Evolutionary conservation across 192 early-diverging fungal species (phyloP), one percentile per base, ranked within the genome.

Genomic region (Backusella psychrophila): DNA sequence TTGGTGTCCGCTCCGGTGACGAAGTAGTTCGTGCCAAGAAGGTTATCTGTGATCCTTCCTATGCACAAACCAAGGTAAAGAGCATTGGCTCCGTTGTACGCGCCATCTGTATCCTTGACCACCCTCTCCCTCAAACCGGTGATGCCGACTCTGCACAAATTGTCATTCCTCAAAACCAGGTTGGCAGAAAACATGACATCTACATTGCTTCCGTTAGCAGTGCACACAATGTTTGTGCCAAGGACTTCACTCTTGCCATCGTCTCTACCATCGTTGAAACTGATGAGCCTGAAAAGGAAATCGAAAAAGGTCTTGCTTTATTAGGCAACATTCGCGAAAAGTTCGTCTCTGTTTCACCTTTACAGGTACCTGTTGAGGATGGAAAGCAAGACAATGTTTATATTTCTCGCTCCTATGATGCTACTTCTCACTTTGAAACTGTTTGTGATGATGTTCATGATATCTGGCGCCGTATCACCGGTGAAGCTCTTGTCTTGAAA

Each of bases 391-490:
- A 97, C 75, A 87, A 93, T 72, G 92, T 97, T 56, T 99, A 92
- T 84, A 88, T 99, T 68, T 94, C 94, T 77, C 93, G 93, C 77
- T 97, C 95, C 26, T 99, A 98, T 84, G 98, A 99, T 87, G 96
- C 98, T 39, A 97, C 97, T 31, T 96, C 94, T 49, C 97, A 99
- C 90, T 99, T 99, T 91, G 98, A 96, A 86, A 96, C 98, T 66
- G 94, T 97, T 35, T 97, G 95, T 81, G 92, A 95, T 66, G 98
- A 99, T 80, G 96, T 99, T 66, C 95, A 96, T 87, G 88, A 91
- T 80, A 86, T 99, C 67, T 99, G 98, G 87, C 86, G 87, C 74
- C 93, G 94, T 56, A 81, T 93, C 69, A 93, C 93, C 4, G 94
- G 93, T 69, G 86, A 91, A 41, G 89, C 92, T 19, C 84, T 95